phyloP scores from a whole-genome alignment of 2,329 filamentous ascomycete genomes.

The Rhynchosporium secalis region DNA sequence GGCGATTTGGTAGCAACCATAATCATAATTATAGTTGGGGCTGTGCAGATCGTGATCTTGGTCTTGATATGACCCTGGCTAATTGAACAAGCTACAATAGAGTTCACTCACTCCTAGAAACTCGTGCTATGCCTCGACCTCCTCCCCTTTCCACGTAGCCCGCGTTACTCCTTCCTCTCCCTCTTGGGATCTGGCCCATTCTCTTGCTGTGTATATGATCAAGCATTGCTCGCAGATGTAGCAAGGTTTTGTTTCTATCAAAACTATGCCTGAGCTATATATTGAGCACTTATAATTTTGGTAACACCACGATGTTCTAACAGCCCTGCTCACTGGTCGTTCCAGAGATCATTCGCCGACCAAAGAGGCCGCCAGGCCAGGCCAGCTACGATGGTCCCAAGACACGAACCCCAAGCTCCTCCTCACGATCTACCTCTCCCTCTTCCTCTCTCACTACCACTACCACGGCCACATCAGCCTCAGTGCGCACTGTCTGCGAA shows the following conservation, averaged over 20 bases:
- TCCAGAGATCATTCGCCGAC: conserved; percentile 12
- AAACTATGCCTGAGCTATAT: conserved; percentile 18
- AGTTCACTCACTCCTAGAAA: no score
- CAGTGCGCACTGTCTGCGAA: conserved; percentile 35
- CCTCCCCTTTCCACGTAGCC: no score
- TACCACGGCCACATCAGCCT: conserved; percentile 26
- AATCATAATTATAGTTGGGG: no score
- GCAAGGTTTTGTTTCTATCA: conserved; percentile 5
- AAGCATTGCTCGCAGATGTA: no score
- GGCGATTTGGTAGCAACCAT: no score
- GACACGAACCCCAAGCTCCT: conserved; percentile 24
- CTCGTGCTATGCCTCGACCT: no score
- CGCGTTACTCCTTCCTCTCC: no score
- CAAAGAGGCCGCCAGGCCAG: not conserved
- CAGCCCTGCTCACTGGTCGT: conserved; percentile 28
- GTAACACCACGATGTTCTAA: conserved; percentile 28
- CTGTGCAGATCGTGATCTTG: no score
- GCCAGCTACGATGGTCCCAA: conserved; percentile 31
- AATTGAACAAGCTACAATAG: no score
- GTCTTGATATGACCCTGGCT: no score
- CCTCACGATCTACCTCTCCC: not conserved
- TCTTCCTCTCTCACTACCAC: not conserved
- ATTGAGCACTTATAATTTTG: conserved; percentile 14
- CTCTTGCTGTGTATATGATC: not conserved
- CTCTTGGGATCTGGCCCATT: no score